These are phyloP conservation scores for Mycena sp. DNA, from an alignment of 1,284 basidiomycete species.

Conservation along the genomic window DNA sequence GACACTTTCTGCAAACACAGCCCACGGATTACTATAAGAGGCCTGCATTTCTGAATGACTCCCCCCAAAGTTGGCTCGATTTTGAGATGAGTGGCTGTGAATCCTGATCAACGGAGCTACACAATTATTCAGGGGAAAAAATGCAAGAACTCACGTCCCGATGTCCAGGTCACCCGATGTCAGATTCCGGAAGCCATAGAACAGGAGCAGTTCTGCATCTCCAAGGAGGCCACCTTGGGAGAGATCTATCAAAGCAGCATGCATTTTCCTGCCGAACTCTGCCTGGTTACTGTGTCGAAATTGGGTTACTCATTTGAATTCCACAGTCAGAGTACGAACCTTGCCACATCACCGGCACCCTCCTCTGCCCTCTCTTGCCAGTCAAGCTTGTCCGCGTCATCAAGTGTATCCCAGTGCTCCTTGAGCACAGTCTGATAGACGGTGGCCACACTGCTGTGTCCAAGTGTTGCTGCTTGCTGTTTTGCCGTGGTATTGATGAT, in stretches of 20 bases:
- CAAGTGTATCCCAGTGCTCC: neutral
- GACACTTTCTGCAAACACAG: no score
- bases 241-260: no score
- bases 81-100: neutral
- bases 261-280: no score
- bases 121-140: neutral
- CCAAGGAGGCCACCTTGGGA: neutral
- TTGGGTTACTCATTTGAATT: no score
- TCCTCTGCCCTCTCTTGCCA: neutral
- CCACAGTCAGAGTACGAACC: no score
- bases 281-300: no score
- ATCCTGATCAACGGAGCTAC: neutral
- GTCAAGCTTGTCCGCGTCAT: neutral
- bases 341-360: neutral
- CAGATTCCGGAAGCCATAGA: neutral
- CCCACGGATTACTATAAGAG: neutral
- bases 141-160: neutral
- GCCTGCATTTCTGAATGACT: neutral
- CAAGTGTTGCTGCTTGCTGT: neutral
- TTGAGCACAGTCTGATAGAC: constrained; percentile 4
- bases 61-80: neutral
- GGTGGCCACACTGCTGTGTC: neutral
- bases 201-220: neutral
- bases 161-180: neutral
- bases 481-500: neutral